These are phyloP conservation scores for Chaetomium sp. DNA, from an alignment of 2,329 filamentous ascomycete species.

Conservation along the genomic window DNA sequence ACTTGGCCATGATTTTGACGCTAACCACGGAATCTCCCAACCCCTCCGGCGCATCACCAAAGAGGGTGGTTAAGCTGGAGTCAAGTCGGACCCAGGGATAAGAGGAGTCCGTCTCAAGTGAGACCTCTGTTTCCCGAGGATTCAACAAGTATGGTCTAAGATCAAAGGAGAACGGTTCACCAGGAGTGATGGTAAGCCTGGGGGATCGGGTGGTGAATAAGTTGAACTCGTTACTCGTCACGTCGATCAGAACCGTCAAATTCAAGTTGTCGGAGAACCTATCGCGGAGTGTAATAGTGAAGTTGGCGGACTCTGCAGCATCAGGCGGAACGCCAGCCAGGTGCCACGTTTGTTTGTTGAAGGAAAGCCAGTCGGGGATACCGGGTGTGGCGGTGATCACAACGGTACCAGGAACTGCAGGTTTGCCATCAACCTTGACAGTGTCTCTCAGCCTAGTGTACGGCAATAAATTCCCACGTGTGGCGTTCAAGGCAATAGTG, in stretches of 20 bases:
- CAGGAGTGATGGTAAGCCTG: conserved; percentile 45
- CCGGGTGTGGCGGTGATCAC: conserved; percentile 51
- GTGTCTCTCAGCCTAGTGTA: conserved; percentile 55
- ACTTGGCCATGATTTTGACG: conserved; percentile 40
- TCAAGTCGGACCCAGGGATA: conserved; percentile 50
- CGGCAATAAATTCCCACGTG: conserved; percentile 51
- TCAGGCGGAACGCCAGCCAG: conserved; percentile 66
- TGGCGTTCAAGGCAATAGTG: conserved; percentile 59
- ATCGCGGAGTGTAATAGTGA: conserved; percentile 63
- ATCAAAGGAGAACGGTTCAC: conserved; percentile 47
- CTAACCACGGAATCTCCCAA: conserved; percentile 35
- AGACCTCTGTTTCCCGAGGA: conserved; percentile 44
- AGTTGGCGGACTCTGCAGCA: conserved; percentile 60
- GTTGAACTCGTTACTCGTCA: conserved; percentile 35
- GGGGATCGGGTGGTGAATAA: conserved; percentile 48
- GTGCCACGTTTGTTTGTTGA: conserved; percentile 63
- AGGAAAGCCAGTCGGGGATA: conserved; percentile 68
- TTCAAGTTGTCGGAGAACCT: conserved; percentile 61
- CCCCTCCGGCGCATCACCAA: conserved; percentile 46
- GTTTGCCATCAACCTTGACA: conserved; percentile 61
- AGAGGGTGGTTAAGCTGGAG: conserved; percentile 41
- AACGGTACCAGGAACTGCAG: conserved; percentile 54
- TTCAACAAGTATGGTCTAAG: conserved; percentile 47
- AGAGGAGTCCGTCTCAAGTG: conserved; percentile 42
- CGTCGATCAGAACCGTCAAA: conserved; percentile 50